A percentile compares a stretch with the other conserved stretches of the same genome.
Evolutionary conservation across 2,329 filamentous ascomycete genomes (phyloP).

Genomic region (Sporothrix pallida): DNA sequence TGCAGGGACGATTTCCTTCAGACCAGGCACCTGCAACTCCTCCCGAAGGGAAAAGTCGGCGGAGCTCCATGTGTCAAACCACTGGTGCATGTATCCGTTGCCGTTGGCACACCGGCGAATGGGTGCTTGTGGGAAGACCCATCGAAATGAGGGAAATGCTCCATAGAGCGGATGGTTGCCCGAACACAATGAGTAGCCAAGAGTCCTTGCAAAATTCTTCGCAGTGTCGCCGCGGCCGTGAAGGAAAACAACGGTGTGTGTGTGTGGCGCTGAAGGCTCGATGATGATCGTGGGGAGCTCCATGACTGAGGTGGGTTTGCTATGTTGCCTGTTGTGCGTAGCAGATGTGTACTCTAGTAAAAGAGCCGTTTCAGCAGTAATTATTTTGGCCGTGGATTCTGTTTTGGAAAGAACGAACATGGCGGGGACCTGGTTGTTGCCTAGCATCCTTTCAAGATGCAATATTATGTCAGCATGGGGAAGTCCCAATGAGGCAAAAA

Average conservation of each 20-base stretch:
- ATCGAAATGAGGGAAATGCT: conserved; percentile 52
- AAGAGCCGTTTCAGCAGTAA: too few relatives aligned
- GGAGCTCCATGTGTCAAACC: conserved; percentile 53
- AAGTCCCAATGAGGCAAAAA: too few relatives aligned
- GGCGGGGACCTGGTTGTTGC: too few relatives aligned
- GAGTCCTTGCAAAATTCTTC: conserved; percentile 40
- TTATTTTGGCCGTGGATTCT: too few relatives aligned
- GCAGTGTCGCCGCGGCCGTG: conserved; percentile 52
- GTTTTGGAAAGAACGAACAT: too few relatives aligned
- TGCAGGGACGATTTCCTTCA: conserved; percentile 47
- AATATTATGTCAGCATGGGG: too few relatives aligned
- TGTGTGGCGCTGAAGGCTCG: conserved; percentile 40
- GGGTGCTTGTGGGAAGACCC: conserved; percentile 56
- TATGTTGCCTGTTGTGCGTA: too few relatives aligned
- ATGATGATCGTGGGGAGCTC: background rate
- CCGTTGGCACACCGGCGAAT: conserved; percentile 39
- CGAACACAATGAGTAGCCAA: conserved; percentile 43
- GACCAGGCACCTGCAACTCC: conserved; percentile 50
- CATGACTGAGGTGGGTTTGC: background rate
- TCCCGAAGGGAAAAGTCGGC: conserved; percentile 50
- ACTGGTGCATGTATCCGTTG: conserved; percentile 43
- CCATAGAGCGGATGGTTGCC: conserved; percentile 45
- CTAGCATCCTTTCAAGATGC: too few relatives aligned
- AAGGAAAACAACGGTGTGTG: conserved; percentile 53
- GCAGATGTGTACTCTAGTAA: too few relatives aligned